Percentiles rank a stretch among this genome's conserved stretches.
These are phyloP conservation scores for Phragmites australis DNA, from an alignment of 176 grass and related monocot species.

Conservation along the genomic window DNA sequence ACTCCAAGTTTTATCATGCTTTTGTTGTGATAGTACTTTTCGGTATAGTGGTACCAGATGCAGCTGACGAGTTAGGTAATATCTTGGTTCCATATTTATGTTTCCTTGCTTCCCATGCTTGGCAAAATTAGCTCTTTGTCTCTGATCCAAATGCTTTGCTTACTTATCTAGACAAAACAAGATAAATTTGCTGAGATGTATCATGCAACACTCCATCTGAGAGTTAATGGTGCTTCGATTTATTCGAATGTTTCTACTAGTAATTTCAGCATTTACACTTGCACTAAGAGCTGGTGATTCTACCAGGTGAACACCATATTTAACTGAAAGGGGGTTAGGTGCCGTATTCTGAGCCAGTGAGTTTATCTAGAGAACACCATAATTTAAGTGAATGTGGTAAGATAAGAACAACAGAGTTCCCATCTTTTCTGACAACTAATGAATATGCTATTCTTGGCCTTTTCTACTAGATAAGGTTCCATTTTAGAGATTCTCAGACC, in stretches of 20 bases:
- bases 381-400: background rate
- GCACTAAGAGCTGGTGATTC: background rate
- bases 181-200: background rate
- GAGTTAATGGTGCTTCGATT: background rate
- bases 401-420: slow-evolving; percentile 28
- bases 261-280: background rate
- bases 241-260: background rate
- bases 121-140: background rate
- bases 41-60: background rate
- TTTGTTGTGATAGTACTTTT: slow-evolving; percentile 33
- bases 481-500: slow-evolving; percentile 46
- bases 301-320: slow-evolving; percentile 6
- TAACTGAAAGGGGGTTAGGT: background rate
- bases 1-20: slow-evolving; percentile 24
- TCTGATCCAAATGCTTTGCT: slow-evolving; percentile 17
- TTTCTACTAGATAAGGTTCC: slow-evolving; percentile 55
- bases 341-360: background rate
- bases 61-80: slow-evolving; percentile 1
- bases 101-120: slow-evolving; percentile 26
- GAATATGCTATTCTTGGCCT: slow-evolving; percentile 55
- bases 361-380: slow-evolving; percentile 11
- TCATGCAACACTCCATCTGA: background rate
- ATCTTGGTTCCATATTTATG: slow-evolving; percentile 22
- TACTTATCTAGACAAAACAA: background rate
- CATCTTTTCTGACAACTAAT: slow-evolving; percentile 46